Conservation (phyloP, 805 yeast species). For the Cyberlindnera petersonii region DNA sequence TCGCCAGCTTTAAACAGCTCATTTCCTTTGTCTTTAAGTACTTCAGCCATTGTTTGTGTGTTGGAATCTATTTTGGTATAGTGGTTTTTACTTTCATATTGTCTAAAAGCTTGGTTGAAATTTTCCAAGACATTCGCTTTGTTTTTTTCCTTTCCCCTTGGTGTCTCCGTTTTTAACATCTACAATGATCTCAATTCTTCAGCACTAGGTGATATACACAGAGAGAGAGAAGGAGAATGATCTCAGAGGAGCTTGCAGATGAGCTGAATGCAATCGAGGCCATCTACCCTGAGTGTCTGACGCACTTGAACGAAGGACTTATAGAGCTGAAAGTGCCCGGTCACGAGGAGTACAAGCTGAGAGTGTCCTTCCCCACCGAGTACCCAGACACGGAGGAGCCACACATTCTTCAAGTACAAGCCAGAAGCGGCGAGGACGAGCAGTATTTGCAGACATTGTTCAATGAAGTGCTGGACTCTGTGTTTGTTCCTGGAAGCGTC, state of each 20-base stretch:
- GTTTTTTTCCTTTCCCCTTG: too few relatives aligned
- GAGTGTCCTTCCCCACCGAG: slow-evolving; percentile 61
- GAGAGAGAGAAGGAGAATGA: slow-evolving; percentile 13
- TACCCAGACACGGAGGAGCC: slow-evolving; percentile 70
- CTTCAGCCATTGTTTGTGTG: slow-evolving; percentile 24
- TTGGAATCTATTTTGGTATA: too few relatives aligned
- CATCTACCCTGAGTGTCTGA: slow-evolving; percentile 68
- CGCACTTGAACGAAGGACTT: slow-evolving; percentile 31
- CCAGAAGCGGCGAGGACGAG: slow-evolving; percentile 31
- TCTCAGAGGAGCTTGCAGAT: slow-evolving; percentile 53
- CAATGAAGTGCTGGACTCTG: slow-evolving; percentile 47
- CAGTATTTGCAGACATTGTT: slow-evolving; percentile 47
- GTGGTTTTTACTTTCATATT: background rate
- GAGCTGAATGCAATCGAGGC: slow-evolving; percentile 84
- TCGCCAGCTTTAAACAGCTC: slow-evolving; percentile 42
- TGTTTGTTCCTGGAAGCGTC: slow-evolving; percentile 60
- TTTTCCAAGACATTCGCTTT: background rate
- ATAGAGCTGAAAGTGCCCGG: slow-evolving; percentile 55
- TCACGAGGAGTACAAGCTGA: slow-evolving; percentile 56
- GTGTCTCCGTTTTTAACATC: too few relatives aligned
- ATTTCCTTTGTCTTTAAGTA: slow-evolving; percentile 45
- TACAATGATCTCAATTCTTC: too few relatives aligned
- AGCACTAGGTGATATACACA: too few relatives aligned
- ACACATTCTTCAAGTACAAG: slow-evolving; percentile 52
- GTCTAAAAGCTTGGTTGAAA: background rate